Evolutionary conservation across 306 rosid species (phyloP).

Genomic region (Cicer judaicum): DNA sequence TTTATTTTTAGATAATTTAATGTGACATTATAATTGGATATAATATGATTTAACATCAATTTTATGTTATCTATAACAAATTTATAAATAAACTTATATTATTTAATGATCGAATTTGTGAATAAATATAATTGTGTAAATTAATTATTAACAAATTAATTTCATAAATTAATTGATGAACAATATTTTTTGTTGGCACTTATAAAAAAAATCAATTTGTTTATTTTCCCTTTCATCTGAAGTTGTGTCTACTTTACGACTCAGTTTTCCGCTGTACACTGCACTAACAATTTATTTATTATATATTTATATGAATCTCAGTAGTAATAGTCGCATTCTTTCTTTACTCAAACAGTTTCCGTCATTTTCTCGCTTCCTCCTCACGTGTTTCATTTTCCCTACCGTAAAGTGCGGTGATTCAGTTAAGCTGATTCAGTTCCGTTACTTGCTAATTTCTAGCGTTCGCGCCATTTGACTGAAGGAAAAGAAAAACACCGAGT

Average conservation of each 20-base stretch:
- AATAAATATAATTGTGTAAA: too few species aligned
- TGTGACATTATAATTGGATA: too few species aligned
- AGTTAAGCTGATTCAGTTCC: constrained; percentile 29
- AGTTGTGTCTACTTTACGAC: constrained; percentile 1
- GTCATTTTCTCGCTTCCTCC: constrained; percentile 34
- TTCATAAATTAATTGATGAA: too few species aligned
- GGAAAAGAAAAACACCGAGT: neutral
- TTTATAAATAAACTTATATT: too few species aligned
- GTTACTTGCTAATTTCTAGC: constrained; percentile 17
- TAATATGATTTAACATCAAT: too few species aligned
- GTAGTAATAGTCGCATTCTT: constrained; percentile 24
- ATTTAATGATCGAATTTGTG: too few species aligned
- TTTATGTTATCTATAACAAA: too few species aligned
- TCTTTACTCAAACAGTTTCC: constrained; percentile 30
- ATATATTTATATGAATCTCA: neutral
- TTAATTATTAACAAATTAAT: too few species aligned
- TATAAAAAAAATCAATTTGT: too few species aligned
- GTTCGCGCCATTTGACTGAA: constrained; percentile 38
- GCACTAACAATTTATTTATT: neutral
- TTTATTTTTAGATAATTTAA: too few species aligned
- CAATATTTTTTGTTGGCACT: too few species aligned
- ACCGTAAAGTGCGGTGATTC: constrained; percentile 34
- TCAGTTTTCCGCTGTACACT: neutral
- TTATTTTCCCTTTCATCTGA: neutral
- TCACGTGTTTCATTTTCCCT: constrained; percentile 41